Evolutionary conservation across 441 rosid species (phyloP).

Genomic region (Iberis amara): DNA sequence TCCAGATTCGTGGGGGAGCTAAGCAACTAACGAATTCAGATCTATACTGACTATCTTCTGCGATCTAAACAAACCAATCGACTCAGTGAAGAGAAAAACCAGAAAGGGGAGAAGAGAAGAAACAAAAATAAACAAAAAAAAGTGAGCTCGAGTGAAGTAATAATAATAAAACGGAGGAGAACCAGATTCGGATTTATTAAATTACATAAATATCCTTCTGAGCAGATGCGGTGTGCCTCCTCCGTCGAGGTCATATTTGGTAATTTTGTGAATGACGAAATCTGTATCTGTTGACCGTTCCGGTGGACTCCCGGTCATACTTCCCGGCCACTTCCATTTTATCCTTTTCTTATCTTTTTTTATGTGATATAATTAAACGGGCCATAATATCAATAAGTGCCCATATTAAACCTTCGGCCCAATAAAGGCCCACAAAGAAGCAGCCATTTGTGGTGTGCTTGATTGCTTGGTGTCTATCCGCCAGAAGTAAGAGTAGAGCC

Average conservation of each 20-base stretch:
- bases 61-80: constrained; percentile 1
- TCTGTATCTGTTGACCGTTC: constrained; percentile 22
- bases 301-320: constrained; percentile 29
- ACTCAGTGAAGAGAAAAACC: background rate
- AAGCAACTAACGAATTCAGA: constrained; percentile 35
- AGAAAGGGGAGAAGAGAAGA: background rate
- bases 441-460: no score
- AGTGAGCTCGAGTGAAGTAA: constrained; percentile 22
- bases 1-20: constrained; percentile 46
- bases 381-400: background rate
- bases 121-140: background rate
- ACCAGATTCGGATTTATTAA: constrained; percentile 24
- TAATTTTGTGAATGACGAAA: background rate
- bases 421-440: no score
- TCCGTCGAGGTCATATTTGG: background rate
- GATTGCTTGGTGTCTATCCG: no score
- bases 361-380: background rate
- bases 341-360: background rate
- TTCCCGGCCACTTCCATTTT: constrained; percentile 9
- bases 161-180: constrained; percentile 12
- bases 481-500: no score
- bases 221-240: background rate
- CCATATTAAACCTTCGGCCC: background rate
- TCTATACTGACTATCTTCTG: constrained; percentile 7
- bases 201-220: constrained; percentile 9